Evolutionary conservation across 495 filamentous ascomycete species (phyloP).

Genomic region (Hamigera avellanea): DNA sequence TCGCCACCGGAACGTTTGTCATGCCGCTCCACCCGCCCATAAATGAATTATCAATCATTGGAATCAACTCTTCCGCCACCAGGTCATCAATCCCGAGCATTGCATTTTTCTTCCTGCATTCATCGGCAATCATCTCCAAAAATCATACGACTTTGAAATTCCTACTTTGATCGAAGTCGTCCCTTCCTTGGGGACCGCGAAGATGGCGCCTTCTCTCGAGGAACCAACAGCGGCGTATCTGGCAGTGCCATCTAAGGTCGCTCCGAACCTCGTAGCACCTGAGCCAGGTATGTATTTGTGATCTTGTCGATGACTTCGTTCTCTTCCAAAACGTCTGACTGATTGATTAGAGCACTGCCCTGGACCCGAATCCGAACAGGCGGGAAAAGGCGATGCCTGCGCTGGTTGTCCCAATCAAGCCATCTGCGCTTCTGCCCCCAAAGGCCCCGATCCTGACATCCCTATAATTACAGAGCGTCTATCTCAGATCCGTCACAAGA

Average conservation of each 20-base stretch:
- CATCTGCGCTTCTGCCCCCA: slow-evolving; percentile 89
- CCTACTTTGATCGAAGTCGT: no score
- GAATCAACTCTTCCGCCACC: neutral
- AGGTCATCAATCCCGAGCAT: no score
- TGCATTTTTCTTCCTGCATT: no score
- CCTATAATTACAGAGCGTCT: slow-evolving; percentile 76
- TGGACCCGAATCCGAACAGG: slow-evolving; percentile 77
- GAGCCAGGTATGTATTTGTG: slow-evolving; percentile 52
- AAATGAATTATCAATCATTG: slow-evolving; percentile 28
- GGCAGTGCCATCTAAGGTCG: slow-evolving; percentile 53
- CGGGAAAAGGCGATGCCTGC: slow-evolving; percentile 80
- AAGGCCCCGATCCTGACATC: slow-evolving; percentile 92
- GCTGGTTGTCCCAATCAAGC: slow-evolving; percentile 89
- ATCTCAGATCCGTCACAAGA: slow-evolving; percentile 73
- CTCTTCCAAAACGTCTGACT: neutral
- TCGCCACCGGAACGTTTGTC: slow-evolving; percentile 25
- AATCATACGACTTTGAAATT: no score
- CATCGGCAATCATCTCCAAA: no score
- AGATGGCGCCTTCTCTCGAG: slow-evolving; percentile 63
- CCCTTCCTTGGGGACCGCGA: neutral
- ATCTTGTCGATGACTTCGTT: neutral
- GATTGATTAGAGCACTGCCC: slow-evolving; percentile 68
- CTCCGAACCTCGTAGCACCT: slow-evolving; percentile 77
- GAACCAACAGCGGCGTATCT: slow-evolving; percentile 54
- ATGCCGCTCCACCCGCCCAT: slow-evolving; percentile 6